Conservation (phyloP, 73 alveolate genomes). For the Stentor roeselii region DNA sequence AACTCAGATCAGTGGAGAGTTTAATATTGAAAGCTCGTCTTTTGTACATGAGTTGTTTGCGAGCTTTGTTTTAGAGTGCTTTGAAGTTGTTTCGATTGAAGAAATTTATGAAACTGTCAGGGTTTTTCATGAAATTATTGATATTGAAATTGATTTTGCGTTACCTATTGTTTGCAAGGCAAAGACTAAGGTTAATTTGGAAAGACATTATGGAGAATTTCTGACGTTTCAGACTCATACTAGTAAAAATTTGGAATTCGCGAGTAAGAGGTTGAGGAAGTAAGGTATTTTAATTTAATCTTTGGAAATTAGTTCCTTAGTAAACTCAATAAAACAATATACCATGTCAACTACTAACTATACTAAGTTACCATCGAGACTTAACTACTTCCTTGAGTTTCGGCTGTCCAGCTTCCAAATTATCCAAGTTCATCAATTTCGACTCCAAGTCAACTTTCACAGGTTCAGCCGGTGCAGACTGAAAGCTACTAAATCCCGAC, state of each 20-base stretch:
- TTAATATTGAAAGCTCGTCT: not conserved
- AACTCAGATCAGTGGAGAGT: not conserved
- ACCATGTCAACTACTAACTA: too few species aligned
- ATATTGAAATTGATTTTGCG: not conserved
- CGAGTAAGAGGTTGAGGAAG: not conserved
- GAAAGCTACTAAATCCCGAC: not conserved
- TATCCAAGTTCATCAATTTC: not conserved
- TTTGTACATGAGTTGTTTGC: not conserved
- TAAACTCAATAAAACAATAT: too few species aligned
- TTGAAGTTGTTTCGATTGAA: not conserved
- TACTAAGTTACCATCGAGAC: not conserved
- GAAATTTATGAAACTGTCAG: not conserved
- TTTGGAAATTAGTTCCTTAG: too few species aligned
- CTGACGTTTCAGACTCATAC: not conserved
- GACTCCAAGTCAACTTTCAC: not conserved
- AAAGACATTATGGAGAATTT: not conserved
- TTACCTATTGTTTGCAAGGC: not conserved
- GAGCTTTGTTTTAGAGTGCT: not conserved
- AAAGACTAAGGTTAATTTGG: not conserved
- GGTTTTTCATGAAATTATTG: not conserved
- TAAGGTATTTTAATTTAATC: too few species aligned
- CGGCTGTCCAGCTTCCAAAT: constrained; percentile 18
- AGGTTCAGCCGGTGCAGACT: not conserved
- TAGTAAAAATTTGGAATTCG: not conserved
- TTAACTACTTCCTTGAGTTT: not conserved